phyloP scores from a whole-genome alignment of 169 alveolate genomes.

The Plasmodium knowlesi region DNA sequence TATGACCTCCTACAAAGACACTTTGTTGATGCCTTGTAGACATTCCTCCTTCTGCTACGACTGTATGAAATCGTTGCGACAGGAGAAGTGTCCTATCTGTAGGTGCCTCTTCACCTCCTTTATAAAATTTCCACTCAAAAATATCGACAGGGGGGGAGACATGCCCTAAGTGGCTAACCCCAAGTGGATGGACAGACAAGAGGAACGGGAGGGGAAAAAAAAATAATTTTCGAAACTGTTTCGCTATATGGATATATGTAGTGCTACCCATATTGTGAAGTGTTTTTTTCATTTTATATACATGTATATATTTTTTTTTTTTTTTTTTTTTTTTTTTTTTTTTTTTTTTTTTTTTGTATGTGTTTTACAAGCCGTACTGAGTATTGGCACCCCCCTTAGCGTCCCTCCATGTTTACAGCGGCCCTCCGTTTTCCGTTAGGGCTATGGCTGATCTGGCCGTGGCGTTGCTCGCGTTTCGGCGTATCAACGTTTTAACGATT shows the following conservation, averaged over 20 bases:
- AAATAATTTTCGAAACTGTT: neutral
- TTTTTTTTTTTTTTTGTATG: neutral
- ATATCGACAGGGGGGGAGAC: neutral
- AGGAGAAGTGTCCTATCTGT: conserved; percentile 85
- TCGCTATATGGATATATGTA: neutral
- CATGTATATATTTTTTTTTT: neutral
- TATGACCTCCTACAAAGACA: conserved; percentile 81
- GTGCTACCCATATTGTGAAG: neutral
- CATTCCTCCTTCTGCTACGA: conserved; percentile 84
- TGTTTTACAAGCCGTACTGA: neutral
- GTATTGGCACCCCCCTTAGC: neutral
- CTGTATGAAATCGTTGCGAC: conserved; percentile 80
- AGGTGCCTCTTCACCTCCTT: conserved; percentile 69
- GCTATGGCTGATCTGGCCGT: too few species aligned
- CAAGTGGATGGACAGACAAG: neutral
- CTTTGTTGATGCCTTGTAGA: conserved; percentile 83
- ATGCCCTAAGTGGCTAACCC: neutral
- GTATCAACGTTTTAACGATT: too few species aligned
- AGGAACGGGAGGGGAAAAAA: neutral
- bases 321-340: neutral
- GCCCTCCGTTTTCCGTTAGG: too few species aligned
- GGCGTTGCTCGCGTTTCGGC: too few species aligned
- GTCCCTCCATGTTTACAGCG: neutral
- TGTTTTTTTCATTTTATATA: too few species aligned
- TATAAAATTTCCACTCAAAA: conserved; percentile 40